Conservation (phyloP, 2,329 filamentous ascomycete species). For the Lithohypha guttulata region DNA sequence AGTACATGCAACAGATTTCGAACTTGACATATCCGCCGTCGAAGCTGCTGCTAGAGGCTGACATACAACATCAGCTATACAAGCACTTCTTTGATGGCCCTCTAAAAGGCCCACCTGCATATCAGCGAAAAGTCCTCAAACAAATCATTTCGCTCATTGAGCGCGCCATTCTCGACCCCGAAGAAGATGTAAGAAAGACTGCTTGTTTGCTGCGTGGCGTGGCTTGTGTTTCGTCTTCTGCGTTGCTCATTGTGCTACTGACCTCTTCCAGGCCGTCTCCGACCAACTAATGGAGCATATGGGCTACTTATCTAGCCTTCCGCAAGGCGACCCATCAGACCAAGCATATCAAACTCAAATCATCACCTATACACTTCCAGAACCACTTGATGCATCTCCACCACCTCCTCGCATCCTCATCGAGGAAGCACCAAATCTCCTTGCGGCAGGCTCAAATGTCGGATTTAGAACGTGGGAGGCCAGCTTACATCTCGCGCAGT, state of each 20-base stretch:
- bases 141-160: slow-evolving; percentile 61
- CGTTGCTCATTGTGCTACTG: slow-evolving; percentile 8
- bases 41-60: slow-evolving; percentile 46
- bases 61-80: slow-evolving; percentile 58
- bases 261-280: slow-evolving; percentile 58
- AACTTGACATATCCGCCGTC: slow-evolving; percentile 53
- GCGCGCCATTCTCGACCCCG: slow-evolving; percentile 64
- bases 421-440: slow-evolving; percentile 19
- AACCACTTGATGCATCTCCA: slow-evolving; percentile 12
- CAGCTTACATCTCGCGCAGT: slow-evolving; percentile 52
- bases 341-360: slow-evolving; percentile 48
- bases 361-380: slow-evolving; percentile 18
- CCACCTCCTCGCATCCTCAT: slow-evolving; percentile 16
- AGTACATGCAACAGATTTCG: slow-evolving; percentile 66
- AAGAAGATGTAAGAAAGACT: slow-evolving; percentile 64
- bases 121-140: slow-evolving; percentile 64
- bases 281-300: slow-evolving; percentile 66
- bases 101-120: slow-evolving; percentile 53
- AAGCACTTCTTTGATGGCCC: slow-evolving; percentile 52
- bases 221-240: not conserved
- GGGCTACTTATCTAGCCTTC: slow-evolving; percentile 52
- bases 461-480: slow-evolving; percentile 62
- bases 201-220: too few relatives aligned
- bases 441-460: slow-evolving; percentile 40
- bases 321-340: slow-evolving; percentile 52